A percentile compares a stretch with the other conserved stretches of the same genome.
Evolutionary conservation across 768 basidiomycete genomes (phyloP).

Genomic region (Termitomyces bulborhizus): DNA sequence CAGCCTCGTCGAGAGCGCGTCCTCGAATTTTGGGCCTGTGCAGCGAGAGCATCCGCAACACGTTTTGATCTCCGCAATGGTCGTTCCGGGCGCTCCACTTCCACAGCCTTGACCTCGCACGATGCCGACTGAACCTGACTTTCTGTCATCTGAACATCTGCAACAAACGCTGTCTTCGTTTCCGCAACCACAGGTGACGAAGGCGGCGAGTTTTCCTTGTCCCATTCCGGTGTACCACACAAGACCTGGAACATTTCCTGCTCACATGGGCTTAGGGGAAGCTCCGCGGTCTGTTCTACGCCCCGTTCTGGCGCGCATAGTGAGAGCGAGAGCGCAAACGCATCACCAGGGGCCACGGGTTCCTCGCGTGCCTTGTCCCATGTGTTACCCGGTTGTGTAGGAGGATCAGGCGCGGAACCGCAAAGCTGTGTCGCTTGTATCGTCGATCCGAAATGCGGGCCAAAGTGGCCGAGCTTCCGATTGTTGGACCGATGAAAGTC

Average conservation of each 20-base stretch:
- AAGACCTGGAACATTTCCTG: conserved; percentile 65
- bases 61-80: conserved; percentile 61
- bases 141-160: neutral
- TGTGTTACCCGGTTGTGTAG: conserved; percentile 1
- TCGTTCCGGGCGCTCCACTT: conserved; percentile 18
- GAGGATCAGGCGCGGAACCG: conserved; percentile 6
- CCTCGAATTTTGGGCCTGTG: conserved; percentile 34
- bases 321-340: conserved; percentile 11
- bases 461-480: conserved; percentile 54
- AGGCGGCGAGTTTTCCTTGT: conserved; percentile 25
- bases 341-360: neutral
- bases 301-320: conserved; percentile 6
- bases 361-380: conserved; percentile 9
- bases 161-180: conserved; percentile 5
- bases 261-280: conserved; percentile 63
- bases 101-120: neutral
- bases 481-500: conserved; percentile 49
- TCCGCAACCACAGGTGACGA: conserved; percentile 10
- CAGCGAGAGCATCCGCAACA: conserved; percentile 53
- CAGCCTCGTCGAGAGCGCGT: conserved; percentile 34
- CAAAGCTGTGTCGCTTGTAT: conserved; percentile 31
- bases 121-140: neutral
- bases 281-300: conserved; percentile 19
- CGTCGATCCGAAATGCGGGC: conserved; percentile 53
- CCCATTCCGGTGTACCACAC: conserved; percentile 56